Base-by-base conservation (phyloP, 768 basidiomycete genomes). In the Clavaria fumosa region DNA sequence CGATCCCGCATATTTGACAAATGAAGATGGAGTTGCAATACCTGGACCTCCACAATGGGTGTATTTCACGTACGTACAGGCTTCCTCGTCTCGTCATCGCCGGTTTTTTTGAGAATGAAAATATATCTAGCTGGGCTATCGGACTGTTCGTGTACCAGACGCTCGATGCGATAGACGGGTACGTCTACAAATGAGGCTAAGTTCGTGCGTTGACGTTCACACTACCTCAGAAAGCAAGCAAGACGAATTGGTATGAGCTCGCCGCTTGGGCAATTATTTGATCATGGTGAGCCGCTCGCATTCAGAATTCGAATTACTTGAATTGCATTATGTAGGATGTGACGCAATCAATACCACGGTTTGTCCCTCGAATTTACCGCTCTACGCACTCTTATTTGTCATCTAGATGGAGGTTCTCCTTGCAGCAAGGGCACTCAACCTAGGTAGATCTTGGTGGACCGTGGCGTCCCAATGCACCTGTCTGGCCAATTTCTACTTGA, bases 401-500 rank as follows among this genome's bases (percentile, higher is more conserved):
- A 6, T 40, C 24, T 50, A 91, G 86, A 70, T 99, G 18, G 93
- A 90, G 58, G 80, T 77, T 41, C 69, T 96, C 43, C 70, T 99
- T 28, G 70, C 73, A 4, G 64, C 75, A 5, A 73, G 82, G 19
- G 91, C 95, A 0, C 71, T 99, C 31, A 91, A 93, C 47, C 66
- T 96, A 15, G 88, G 85, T 9, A 67, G 90, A 14, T 89, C 86
- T 0, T 97, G 95, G 90, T 97, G 90, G 93, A 96, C 90, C 0
- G 78, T 97, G 23, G 72, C 81, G 0, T 81, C 81, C 1, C 85
- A 91, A 53, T 65, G 78, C 7, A 77, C 76, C 1, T 75, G 78
- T 0, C 58, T 81, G 27, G 75, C 73, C 43, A 83, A 79, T 53
- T 86, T 86, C 49, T 84, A 84, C 55, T 62, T 83, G 14, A 79